Conservation (phyloP, 208 protist species). For the Novymonas esmeraldas region DNA sequence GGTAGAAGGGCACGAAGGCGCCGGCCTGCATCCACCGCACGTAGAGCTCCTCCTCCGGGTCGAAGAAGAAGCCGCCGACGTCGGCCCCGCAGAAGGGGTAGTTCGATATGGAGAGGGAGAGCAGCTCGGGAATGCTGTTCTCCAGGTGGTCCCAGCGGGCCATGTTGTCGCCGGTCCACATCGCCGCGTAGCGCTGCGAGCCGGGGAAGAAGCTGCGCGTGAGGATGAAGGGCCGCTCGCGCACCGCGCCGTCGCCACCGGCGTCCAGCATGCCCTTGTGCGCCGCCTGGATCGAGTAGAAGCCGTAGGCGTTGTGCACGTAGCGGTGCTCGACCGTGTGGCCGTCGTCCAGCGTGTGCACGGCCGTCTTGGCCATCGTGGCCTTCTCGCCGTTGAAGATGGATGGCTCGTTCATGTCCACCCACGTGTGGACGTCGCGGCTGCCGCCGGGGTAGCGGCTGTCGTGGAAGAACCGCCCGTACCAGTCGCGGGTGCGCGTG, state of each 20-base stretch:
- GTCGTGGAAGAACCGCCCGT: slow-evolving; percentile 89
- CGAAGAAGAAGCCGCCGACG: slow-evolving; percentile 98
- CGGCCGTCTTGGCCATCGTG: slow-evolving; percentile 94
- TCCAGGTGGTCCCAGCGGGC: slow-evolving; percentile 96
- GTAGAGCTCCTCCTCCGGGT: slow-evolving; percentile 96
- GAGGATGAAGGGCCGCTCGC: slow-evolving; percentile 97
- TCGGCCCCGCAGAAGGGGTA: slow-evolving; percentile 97
- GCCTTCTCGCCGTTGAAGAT: slow-evolving; percentile 96
- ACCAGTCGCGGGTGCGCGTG: slow-evolving; percentile 92
- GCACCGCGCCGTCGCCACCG: slow-evolving; percentile 24
- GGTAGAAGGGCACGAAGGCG: slow-evolving; percentile 98
- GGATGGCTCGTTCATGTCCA: slow-evolving; percentile 99
- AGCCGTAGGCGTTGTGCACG: slow-evolving; percentile 98
- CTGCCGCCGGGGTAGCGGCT: slow-evolving; percentile 90
- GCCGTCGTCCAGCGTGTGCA: slow-evolving; percentile 81
- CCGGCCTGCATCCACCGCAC: slow-evolving; percentile 98
- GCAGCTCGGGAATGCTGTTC: slow-evolving; percentile 95
- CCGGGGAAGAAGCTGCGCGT: slow-evolving; percentile 99
- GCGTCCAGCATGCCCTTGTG: slow-evolving; percentile 88
- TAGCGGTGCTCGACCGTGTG: slow-evolving; percentile 92
- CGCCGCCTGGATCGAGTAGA: slow-evolving; percentile 88
- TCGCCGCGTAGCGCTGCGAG: slow-evolving; percentile 96
- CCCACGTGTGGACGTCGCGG: slow-evolving; percentile 96
- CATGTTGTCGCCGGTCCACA: slow-evolving; percentile 99
- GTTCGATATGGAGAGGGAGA: slow-evolving; percentile 95